Percentiles rank a stretch among this genome's conserved stretches.
These are phyloP conservation scores for Beauveria scarabaeidicola DNA, from an alignment of 2,329 filamentous ascomycete species.

Conservation along the genomic window DNA sequence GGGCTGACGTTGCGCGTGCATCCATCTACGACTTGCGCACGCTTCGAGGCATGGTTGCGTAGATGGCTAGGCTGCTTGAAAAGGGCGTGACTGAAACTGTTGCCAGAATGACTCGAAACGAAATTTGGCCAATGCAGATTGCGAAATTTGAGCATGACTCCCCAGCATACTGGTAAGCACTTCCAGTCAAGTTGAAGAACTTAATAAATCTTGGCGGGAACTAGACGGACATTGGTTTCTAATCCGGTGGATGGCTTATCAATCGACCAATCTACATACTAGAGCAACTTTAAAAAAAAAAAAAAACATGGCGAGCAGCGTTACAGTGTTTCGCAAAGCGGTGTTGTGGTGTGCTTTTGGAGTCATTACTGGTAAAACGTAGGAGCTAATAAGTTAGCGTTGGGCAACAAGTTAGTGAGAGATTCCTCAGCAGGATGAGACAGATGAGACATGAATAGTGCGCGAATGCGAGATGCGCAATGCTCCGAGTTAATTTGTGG, in stretches of 20 bases:
- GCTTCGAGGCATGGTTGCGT: conserved; percentile 3
- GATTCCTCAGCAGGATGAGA: background rate
- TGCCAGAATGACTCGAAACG: background rate
- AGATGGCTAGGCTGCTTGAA: background rate
- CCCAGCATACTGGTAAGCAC: background rate
- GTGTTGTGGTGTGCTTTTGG: background rate
- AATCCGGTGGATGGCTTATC: conserved; percentile 1
- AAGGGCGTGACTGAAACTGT: no score
- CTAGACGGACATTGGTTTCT: conserved; percentile 8
- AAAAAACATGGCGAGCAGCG: background rate
- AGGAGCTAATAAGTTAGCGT: background rate
- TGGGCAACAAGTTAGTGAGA: background rate
- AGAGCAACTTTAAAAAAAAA: background rate
- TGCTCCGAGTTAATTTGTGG: background rate
- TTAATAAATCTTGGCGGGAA: background rate
- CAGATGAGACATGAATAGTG: background rate
- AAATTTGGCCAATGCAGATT: background rate
- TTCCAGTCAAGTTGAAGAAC: background rate
- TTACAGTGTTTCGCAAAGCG: background rate
- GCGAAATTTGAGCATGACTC: background rate
- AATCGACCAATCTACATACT: background rate
- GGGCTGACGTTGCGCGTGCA: background rate
- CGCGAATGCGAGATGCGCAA: background rate
- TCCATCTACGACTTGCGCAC: background rate
- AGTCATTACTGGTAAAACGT: background rate